Evolutionary conservation across 2,329 filamentous ascomycete genomes (phyloP), one percentile per base, ranked within the genome.

Genomic region (Aspergillus terreus): DNA sequence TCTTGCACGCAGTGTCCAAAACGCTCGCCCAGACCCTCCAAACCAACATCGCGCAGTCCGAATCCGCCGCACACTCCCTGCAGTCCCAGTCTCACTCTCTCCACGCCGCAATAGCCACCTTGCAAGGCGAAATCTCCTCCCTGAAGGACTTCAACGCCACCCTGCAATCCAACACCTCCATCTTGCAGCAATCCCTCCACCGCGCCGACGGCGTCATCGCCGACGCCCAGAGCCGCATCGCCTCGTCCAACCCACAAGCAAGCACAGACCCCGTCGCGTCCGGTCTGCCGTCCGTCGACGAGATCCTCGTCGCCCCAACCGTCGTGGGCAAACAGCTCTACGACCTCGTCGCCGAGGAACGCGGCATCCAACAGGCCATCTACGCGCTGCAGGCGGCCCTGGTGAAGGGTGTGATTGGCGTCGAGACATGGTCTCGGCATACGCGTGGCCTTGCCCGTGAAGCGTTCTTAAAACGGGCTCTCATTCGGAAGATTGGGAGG

Each of bases 251-350:
- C 3, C 47, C 64, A 12, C 51, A 61, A 49, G 43, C 51, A 52
- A 52, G 33, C 58, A 11, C 17, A 47, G 79, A 80, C 38, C 58
- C 55, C 59, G 57, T 46, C 38, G 14, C 57, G 49, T 55, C 60
- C 2, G 74, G 73, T 10, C 80, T 85, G 1, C 91, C 92, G 0
- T 83, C 86, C 44, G 87, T 97, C 45, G 94, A 99, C 68, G 91
- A 95, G 54, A 80, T 97, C 32, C 78, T 99, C 2, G 90, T 96
- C n/a, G 90, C 92, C 3, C 91, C 92, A 1, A 96, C 90, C 0
- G 87, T 96, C 1, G 94, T 96, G 4, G 90, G 88, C 0, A 92
- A 92, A 58, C 94, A 99, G 76, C 76, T 99, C 19, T 99, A 97
- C 71, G 85, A 86, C 44, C 78, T 95, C 2, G 89, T 92, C 25